Evolutionary conservation across 2,329 filamentous ascomycete species (phyloP), one percentile per base, ranked within the genome.

Genomic region (Corinectria fuckeliana): DNA sequence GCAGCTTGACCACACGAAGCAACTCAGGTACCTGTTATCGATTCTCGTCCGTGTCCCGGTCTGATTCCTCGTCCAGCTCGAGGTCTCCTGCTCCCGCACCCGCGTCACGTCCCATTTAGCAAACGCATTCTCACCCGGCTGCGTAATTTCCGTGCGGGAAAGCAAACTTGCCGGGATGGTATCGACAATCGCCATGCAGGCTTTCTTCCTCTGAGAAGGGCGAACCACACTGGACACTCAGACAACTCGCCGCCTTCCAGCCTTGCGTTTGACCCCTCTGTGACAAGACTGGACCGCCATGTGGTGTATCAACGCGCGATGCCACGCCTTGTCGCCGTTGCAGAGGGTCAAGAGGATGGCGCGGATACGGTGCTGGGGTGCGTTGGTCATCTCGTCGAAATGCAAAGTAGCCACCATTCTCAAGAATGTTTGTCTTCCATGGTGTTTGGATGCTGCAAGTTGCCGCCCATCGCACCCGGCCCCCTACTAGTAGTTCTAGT

Each of bases 1-100:
- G 34, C 70, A 72, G 32, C 71, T 71, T 9, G 25, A 30, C 63
- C 65, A 72, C 2, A 36, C n/a, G 42, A 71, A 73, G 2, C n/a
- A 61, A 66, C 2, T 71, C 57, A 0, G 69, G 72, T 5, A 6
- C 23, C 1, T 61, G 45, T 4, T 23, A 6, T 1, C 56, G 50
- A 14, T 49, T 58, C 8, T 63, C 61, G 0, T 64, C 48, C 0
- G 64, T 50, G 11, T 73, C 61, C 25, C 62, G 53, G 2, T 51
- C 18, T 4, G 50, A 20, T 1, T 60, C 52, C 3, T 50, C 13
- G 25, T 72, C 56, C 16, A 57, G 16, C 10, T 68, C 61, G 1
- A 70, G 47, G 1, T 56, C 26, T 9, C 65, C 69, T 70, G 32
- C 16, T 4, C 23, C 8, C 5, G 21, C 23, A 16, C 13, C n/a